Base-by-base conservation (phyloP, 768 basidiomycete species). In the Boletus huronensis region DNA sequence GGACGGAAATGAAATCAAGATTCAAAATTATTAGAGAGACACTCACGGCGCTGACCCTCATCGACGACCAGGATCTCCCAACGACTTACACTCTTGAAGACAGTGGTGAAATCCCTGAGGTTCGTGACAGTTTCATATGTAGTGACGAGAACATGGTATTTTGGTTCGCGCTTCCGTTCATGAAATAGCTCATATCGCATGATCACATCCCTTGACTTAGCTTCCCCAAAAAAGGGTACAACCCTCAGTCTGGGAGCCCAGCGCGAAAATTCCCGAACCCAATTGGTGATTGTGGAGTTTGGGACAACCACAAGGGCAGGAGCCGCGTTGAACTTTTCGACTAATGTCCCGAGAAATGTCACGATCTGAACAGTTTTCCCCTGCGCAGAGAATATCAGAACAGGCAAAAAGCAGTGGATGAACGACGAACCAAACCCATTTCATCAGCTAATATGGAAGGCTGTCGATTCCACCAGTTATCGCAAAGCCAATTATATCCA, bases 11-110 rank as follows among this genome's bases (percentile, higher is more conserved):
- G 48, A 63, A 41, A 31, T 38, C 17, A 38, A 40, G 21, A 13
- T 26, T 17, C 17, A n/a, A 29, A 6, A 13, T 19, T 58, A 23
- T 17, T 31, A 43, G 21, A 49, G 26, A 52, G 58, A 46, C 5
- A 79, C 88, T 76, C 72, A 97, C 87, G 76, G 58, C 92, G 80
- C 74, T 93, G 96, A 23, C 87, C 96, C 72, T 98, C 96, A 62
- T 98, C 96, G 6, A 99, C 83, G 17, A 97, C 80, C 13, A 98
- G 74, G n/a, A 79, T 80, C 73, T 98, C 96, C 96, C 96, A 99
- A 52, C 94, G 80, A 25, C 84, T 84, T n/a, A 89, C 82, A 29
- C 70, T 78, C 64, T 84, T 90, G 79, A 98, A 96, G 17, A 94
- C 81, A 1, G 80, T 57, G 3, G 75, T 69, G 58, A 90, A 90